Conservation (phyloP, 1,139 yeast genomes). For the Groenewaldozyma sp. region DNA sequence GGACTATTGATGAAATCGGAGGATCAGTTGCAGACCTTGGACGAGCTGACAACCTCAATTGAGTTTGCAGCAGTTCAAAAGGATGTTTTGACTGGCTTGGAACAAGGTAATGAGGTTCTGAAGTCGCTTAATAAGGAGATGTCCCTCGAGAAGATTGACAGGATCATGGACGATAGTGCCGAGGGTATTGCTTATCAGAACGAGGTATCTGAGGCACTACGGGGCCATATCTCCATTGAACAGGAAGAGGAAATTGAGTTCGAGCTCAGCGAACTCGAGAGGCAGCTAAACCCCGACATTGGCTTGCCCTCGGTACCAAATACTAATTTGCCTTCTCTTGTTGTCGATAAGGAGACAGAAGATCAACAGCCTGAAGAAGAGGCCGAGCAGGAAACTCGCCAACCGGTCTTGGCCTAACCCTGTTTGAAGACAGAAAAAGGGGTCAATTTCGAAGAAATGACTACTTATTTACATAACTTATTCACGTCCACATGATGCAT, state of each 20-base stretch:
- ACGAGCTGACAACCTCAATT: constrained; percentile 42
- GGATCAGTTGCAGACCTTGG: constrained; percentile 69
- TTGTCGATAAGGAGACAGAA: background rate
- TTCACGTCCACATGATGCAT: constrained; percentile 1
- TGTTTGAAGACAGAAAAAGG: too few relatives aligned
- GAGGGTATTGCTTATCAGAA: constrained; percentile 76
- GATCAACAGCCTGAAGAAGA: background rate
- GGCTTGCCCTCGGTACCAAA: constrained; percentile 19
- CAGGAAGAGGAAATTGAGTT: constrained; percentile 62
- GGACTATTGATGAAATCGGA: constrained; percentile 58
- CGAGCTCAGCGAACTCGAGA: constrained; percentile 44
- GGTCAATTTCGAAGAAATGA: background rate
- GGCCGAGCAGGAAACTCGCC: background rate
- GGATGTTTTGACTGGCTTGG: constrained; percentile 70
- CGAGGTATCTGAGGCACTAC: constrained; percentile 40
- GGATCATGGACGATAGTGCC: constrained; percentile 72
- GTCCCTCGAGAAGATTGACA: constrained; percentile 71
- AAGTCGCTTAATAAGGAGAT: constrained; percentile 68
- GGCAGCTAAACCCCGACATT: constrained; percentile 30
- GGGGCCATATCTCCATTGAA: constrained; percentile 38
- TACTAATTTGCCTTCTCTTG: constrained; percentile 1
- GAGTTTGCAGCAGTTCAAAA: constrained; percentile 85
- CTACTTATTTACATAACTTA: background rate
- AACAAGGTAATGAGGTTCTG: constrained; percentile 70
- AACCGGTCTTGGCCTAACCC: background rate